Conservation (phyloP, 441 rosid species). For the Erodium texanum region DNA sequence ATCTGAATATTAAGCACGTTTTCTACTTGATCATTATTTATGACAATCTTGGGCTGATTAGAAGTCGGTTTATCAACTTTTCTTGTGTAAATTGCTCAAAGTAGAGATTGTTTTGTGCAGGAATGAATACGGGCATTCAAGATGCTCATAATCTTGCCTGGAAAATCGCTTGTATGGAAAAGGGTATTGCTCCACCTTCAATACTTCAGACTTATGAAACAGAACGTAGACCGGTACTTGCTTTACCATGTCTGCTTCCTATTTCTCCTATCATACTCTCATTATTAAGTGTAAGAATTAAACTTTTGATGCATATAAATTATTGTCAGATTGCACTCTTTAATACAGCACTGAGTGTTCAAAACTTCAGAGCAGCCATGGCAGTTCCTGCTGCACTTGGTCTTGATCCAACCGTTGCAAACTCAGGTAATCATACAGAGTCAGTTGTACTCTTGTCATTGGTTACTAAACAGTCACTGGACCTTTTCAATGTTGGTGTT, state of each 20-base stretch:
- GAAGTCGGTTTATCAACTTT: neutral
- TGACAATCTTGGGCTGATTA: neutral
- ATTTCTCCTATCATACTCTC: constrained; percentile 16
- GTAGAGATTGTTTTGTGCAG: constrained; percentile 28
- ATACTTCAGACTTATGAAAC: constrained; percentile 66
- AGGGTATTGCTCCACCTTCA: constrained; percentile 57
- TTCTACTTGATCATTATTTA: neutral
- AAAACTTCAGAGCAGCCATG: constrained; percentile 91
- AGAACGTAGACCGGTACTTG: constrained; percentile 79
- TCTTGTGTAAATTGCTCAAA: neutral
- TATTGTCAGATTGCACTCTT: constrained; percentile 59
- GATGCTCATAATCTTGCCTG: constrained; percentile 95
- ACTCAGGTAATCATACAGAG: constrained; percentile 43
- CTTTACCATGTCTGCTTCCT: constrained; percentile 15
- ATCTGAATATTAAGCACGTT: neutral
- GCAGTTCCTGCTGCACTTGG: constrained; percentile 84
- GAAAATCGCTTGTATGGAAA: constrained; percentile 65
- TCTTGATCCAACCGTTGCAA: constrained; percentile 70
- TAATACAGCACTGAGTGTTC: constrained; percentile 72
- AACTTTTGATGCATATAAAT: constrained; percentile 21
- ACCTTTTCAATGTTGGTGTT: neutral
- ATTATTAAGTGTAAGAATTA: constrained; percentile 13
- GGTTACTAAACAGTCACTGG: constrained; percentile 7
- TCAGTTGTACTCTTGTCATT: constrained; percentile 14
- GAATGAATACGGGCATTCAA: constrained; percentile 97